Percentiles rank a stretch among this genome's conserved stretches.
Evolutionary conservation across 306 rosid genomes (phyloP).

Genomic region (Cucurbita pepo): DNA sequence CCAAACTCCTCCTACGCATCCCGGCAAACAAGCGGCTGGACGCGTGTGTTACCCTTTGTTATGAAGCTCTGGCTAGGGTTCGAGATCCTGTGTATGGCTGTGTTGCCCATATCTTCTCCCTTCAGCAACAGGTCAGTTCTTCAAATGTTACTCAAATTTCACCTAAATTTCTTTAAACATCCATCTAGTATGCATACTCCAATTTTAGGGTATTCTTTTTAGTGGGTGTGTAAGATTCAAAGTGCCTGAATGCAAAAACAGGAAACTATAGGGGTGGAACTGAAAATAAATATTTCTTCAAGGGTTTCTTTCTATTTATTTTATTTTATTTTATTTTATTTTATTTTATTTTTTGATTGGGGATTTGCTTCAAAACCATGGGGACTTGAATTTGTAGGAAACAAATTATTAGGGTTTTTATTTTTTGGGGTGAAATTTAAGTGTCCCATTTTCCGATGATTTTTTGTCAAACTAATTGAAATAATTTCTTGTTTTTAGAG

Average conservation of each 20-base stretch:
- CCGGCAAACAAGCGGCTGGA: constrained; percentile 55
- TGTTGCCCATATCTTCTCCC: constrained; percentile 60
- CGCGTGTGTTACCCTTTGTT: constrained; percentile 68
- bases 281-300: background rate
- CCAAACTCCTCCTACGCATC: constrained; percentile 54
- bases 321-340: background rate
- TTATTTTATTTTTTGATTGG: background rate
- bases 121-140: constrained; percentile 65
- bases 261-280: background rate
- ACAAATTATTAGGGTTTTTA: background rate
- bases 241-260: background rate
- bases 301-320: background rate
- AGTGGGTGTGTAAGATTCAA: background rate
- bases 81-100: constrained; percentile 89
- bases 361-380: constrained; percentile 18
- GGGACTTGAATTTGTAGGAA: constrained; percentile 5
- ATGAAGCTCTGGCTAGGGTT: constrained; percentile 67
- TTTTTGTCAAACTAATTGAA: background rate
- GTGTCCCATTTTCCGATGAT: background rate
- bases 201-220: background rate
- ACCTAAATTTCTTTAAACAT: background rate
- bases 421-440: background rate
- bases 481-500: background rate
- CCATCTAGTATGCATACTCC: background rate
- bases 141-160: background rate